Evolutionary conservation across 2,329 filamentous ascomycete genomes (phyloP).

Genomic region (Xylaria sp.): DNA sequence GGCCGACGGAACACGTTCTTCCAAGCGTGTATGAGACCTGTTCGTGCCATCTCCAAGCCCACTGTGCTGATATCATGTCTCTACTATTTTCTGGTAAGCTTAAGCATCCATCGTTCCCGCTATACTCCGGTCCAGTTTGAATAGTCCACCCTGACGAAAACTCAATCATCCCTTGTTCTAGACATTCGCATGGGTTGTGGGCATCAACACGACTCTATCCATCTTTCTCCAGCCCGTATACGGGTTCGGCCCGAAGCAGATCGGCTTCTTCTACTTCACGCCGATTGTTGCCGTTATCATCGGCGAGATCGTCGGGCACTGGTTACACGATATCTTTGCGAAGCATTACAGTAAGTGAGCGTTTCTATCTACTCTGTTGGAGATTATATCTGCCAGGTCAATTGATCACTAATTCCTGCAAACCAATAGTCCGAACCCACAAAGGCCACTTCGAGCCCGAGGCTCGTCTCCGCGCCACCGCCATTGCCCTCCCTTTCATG

Average conservation of each 20-base stretch:
- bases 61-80: conserved; percentile 51
- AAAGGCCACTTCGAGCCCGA: conserved; percentile 67
- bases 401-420: background rate
- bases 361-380: background rate
- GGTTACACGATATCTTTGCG: conserved; percentile 63
- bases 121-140: no score
- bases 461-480: conserved; percentile 61
- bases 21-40: conserved; percentile 53
- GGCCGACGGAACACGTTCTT: conserved; percentile 53
- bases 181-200: conserved; percentile 62
- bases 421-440: conserved; percentile 51
- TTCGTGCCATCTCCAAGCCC: conserved; percentile 54
- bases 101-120: no score
- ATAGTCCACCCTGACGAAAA: background rate
- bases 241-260: conserved; percentile 59
- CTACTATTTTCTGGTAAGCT: conserved; percentile 51
- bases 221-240: conserved; percentile 63
- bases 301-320: conserved; percentile 65
- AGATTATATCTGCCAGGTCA: background rate
- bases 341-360: conserved; percentile 50
- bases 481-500: conserved; percentile 60
- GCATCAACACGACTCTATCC: conserved; percentile 65
- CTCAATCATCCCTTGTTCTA: background rate
- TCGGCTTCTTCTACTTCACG: conserved; percentile 68
- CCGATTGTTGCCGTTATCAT: conserved; percentile 64